These are phyloP conservation scores for Echinochloa phyllopogon DNA, from an alignment of 176 grass and related monocot species.

Conservation along the genomic window DNA sequence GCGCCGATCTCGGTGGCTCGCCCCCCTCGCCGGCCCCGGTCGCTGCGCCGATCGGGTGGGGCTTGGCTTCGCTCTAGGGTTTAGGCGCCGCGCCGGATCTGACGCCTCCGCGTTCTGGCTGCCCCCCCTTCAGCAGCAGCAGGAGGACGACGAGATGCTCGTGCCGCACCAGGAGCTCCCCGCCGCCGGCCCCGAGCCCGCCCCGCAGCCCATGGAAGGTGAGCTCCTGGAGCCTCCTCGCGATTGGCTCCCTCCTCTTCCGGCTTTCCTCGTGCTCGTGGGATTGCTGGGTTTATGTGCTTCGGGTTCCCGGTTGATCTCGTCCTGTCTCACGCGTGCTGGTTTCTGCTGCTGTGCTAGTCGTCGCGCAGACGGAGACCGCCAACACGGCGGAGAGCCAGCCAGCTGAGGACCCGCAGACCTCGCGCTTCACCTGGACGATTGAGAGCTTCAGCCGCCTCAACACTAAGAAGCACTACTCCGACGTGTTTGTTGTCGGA, in stretches of 20 bases:
- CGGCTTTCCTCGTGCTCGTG: neutral
- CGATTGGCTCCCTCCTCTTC: neutral
- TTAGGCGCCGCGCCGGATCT: constrained; percentile 50
- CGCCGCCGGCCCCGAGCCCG: constrained; percentile 48
- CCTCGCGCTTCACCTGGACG: constrained; percentile 85
- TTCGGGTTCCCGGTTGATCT: neutral
- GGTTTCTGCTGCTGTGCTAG: constrained; percentile 31
- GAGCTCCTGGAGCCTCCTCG: constrained; percentile 18
- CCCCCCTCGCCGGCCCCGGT: neutral
- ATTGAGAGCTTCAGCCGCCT: constrained; percentile 88
- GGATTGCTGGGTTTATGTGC: constrained; percentile 23
- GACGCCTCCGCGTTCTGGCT: constrained; percentile 17
- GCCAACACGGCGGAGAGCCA: constrained; percentile 70
- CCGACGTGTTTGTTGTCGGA: constrained; percentile 76
- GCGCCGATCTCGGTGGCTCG: constrained; percentile 39
- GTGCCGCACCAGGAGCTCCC: constrained; percentile 81
- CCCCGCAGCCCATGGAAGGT: constrained; percentile 97
- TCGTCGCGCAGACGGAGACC: constrained; percentile 75
- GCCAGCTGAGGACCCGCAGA: constrained; percentile 80
- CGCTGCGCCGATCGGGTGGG: constrained; percentile 15
- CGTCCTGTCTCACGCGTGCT: neutral
- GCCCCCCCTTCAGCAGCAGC: constrained; percentile 51
- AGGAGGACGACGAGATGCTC: constrained; percentile 93
- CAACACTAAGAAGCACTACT: constrained; percentile 93
- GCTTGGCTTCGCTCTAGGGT: neutral